phyloP scores from a whole-genome alignment of 129 eudicot species.

The Flaveria sonorensis region DNA sequence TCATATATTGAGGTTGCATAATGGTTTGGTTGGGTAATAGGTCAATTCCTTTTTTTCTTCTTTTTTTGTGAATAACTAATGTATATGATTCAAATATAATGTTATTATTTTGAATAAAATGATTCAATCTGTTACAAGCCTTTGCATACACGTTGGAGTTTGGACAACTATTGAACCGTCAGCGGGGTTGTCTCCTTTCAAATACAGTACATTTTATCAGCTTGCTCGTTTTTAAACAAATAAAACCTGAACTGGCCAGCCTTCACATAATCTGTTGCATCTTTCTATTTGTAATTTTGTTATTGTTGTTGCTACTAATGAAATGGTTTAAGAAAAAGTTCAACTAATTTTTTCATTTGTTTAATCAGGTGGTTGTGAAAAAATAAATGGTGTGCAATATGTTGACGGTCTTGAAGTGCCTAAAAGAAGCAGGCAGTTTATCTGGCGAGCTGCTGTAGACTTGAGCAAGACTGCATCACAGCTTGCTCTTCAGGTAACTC shows the following conservation, averaged over 20 bases:
- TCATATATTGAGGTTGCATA: background rate
- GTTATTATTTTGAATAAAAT: background rate
- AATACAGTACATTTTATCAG: background rate
- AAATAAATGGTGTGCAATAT: slow-evolving; percentile 64
- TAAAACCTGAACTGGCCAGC: background rate
- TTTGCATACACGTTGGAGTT: background rate
- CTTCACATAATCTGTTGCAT: background rate
- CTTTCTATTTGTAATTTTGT: background rate
- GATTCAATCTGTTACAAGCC: background rate
- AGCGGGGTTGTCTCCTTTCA: background rate
- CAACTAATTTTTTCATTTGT: background rate
- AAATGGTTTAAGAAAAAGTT: background rate
- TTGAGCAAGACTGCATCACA: slow-evolving; percentile 76
- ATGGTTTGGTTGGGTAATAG: background rate
- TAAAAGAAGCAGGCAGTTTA: slow-evolving; percentile 74
- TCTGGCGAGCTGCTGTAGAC: slow-evolving; percentile 96
- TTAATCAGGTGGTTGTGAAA: slow-evolving; percentile 68
- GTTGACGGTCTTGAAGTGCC: slow-evolving; percentile 75
- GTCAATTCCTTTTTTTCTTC: background rate
- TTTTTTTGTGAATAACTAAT: background rate
- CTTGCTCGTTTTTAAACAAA: background rate
- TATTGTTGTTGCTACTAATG: slow-evolving; percentile 2
- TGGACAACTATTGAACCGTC: background rate
- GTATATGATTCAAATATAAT: background rate
- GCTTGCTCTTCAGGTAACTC: slow-evolving; percentile 87